Evolutionary conservation across 768 basidiomycete species (phyloP), one percentile per base, ranked within the genome.

Genomic region (Amanita polypyramis): DNA sequence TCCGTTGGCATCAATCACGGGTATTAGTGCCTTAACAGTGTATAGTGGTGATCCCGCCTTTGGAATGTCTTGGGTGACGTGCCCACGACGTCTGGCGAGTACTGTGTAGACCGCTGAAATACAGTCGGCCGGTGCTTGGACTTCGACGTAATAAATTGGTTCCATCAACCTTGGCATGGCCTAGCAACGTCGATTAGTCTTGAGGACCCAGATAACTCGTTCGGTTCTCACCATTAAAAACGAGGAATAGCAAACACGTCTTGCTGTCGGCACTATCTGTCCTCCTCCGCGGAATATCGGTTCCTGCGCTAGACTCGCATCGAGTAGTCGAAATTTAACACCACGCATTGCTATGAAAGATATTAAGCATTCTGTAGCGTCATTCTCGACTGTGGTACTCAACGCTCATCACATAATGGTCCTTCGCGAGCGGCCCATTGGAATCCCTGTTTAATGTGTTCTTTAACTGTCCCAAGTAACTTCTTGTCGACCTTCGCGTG

Each of bases 381-480:
- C 32, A 51, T 27, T 15, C 19, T 32, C 40, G 47, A 37, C n/a
- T 47, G 29, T 34, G 9, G 33, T 21, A 80, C 95, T 77, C 58
- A 27, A 97, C 95, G 96, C 67, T 99, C 96, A 60, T 99, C 96
- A 60, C 96, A 98, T 34, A 99, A 62, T 33, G 96, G 96, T 5
- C 96, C 96, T 71, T 99, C 96, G 43, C 96, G 78, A 41, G 95
- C 84, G 43, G 92, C 96, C 96, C 96, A 98, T 60, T 96, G 96
- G 82, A 99, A 99, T 30, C 96, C 96, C 67, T 99, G 96, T 68
- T 92, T 97, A 59, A 99, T 84, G 53, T 92, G 85, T 55, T 98
- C 95, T 66, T 82, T 94, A 47, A 97, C 90, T 5, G 85, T 83
- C 30, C 76, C 79, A 44, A 99, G 68, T 45, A 93, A 58, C 62